phyloP scores from a whole-genome alignment of 305 asterid species.

The Fraxinus albicans region DNA sequence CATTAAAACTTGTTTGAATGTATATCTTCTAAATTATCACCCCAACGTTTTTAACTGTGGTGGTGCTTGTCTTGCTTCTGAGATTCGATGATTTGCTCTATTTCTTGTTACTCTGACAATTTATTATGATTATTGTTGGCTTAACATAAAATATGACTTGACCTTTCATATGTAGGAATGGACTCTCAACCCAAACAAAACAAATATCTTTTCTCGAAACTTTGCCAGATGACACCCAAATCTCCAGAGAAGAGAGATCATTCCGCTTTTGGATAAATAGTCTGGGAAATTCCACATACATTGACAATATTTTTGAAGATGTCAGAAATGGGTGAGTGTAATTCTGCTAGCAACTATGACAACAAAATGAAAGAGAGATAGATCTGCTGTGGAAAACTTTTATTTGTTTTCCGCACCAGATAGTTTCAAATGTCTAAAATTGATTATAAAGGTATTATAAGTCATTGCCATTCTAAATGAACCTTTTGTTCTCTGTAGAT shows the following conservation, averaged over 20 bases:
- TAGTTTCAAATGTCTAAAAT: conserved; percentile 4
- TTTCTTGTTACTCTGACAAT: background rate
- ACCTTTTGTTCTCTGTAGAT: conserved; percentile 47
- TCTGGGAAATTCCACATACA: conserved; percentile 71
- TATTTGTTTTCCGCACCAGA: background rate
- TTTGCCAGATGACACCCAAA: conserved; percentile 71
- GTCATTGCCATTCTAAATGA: conserved; percentile 18
- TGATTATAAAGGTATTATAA: background rate
- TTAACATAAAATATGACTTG: conserved; percentile 16
- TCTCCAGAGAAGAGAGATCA: conserved; percentile 83
- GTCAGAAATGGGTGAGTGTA: conserved; percentile 80
- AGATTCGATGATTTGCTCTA: background rate
- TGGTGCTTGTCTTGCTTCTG: background rate
- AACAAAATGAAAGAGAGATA: background rate
- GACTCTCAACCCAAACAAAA: conserved; percentile 75
- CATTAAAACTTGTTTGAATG: background rate
- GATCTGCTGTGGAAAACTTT: background rate
- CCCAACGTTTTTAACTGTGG: background rate
- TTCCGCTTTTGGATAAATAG: conserved; percentile 92
- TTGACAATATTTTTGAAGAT: conserved; percentile 92
- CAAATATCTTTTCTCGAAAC: conserved; percentile 77
- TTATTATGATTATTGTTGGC: conserved; percentile 2
- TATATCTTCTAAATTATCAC: background rate
- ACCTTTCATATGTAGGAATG: conserved; percentile 56
- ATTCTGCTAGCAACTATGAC: background rate